Evolutionary conservation across 2,329 filamentous ascomycete species (phyloP), one percentile per base, ranked within the genome.

Genomic region (Mycocentrospora acerina): DNA sequence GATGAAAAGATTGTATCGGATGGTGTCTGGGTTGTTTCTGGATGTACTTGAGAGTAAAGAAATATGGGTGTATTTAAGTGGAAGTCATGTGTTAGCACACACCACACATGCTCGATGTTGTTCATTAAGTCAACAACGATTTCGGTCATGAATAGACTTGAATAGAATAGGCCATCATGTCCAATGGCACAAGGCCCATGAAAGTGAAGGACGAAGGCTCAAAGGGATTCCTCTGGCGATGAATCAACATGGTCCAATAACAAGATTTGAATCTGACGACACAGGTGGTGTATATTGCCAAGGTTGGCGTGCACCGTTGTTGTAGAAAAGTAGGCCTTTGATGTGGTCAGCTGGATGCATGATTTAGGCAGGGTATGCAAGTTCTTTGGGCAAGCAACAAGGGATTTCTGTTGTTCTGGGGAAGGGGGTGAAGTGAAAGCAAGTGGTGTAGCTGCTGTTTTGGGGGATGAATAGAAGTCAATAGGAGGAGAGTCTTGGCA

Each of bases 391-490:
- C 22, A n/a, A n/a, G 29, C 5, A 24, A 48, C 22, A 47, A 54
- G 48, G 42, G 42, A 47, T 50, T 45, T 19, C 45, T 46, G 32
- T 34, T 40, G 34, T 35, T 28, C 28, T 30, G 31, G 35, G 42
- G 35, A 45, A 42, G 40, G 24, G 38, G 31, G 18, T 26, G 34
- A 40, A 35, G 42, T 47, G 46, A 50, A 49, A 37, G 37, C 15
- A 37, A 31, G 22, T 40, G 26, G 30, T 46, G 35, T 36, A 28
- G 26, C 53, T 46, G 24, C 50, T 51, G 32, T 24, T 52, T 57
- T 43, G n/a, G 48, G 56, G 48, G 48, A 42, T 60, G 48, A 62
- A 63, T 62, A 64, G 46, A 35, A 35, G 32, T 50, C 42, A 53
- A 59, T 59, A 54, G 45, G 42, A 33, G 34, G 30, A 22, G 24